Conservation (phyloP, 2,329 filamentous ascomycete species). For the Rhynchosporium secalis region DNA sequence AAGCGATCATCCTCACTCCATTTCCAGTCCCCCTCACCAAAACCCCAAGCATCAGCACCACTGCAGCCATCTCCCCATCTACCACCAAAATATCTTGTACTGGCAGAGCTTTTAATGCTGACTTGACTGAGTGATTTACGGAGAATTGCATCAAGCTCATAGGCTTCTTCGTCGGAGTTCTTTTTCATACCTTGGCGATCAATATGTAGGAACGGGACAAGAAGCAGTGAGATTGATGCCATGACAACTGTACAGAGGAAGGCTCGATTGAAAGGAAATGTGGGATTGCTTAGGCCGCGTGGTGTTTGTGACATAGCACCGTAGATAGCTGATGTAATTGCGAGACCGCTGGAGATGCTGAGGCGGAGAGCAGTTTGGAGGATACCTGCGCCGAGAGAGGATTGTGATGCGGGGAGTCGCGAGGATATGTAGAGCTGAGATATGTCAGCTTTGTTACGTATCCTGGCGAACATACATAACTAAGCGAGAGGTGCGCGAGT, state of each 20-base stretch:
- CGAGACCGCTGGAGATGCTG: constrained; percentile 55
- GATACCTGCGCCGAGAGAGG: constrained; percentile 66
- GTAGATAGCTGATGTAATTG: constrained; percentile 62
- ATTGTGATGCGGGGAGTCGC: constrained; percentile 46
- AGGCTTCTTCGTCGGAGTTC: not conserved
- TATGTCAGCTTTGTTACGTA: constrained; percentile 15
- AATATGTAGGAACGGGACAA: constrained; percentile 54
- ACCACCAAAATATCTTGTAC: constrained; percentile 1
- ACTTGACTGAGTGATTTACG: not conserved
- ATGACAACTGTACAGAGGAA: constrained; percentile 52
- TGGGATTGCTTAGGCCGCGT: constrained; percentile 45
- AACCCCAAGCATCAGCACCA: not conserved
- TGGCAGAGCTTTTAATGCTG: constrained; percentile 4
- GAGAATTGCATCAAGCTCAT: not conserved
- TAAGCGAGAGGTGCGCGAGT: constrained; percentile 10
- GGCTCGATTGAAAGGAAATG: constrained; percentile 50
- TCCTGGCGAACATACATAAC: not conserved
- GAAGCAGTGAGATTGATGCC: constrained; percentile 45
- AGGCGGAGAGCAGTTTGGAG: constrained; percentile 61
- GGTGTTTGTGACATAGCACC: constrained; percentile 19
- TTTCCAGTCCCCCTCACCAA: not conserved
- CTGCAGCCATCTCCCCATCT: constrained; percentile 9
- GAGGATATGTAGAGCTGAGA: constrained; percentile 63
- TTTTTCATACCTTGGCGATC: constrained; percentile 49
- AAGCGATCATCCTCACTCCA: not conserved